Evolutionary conservation across 2,329 filamentous ascomycete genomes (phyloP).

Genomic region (Triangularia setosa): DNA sequence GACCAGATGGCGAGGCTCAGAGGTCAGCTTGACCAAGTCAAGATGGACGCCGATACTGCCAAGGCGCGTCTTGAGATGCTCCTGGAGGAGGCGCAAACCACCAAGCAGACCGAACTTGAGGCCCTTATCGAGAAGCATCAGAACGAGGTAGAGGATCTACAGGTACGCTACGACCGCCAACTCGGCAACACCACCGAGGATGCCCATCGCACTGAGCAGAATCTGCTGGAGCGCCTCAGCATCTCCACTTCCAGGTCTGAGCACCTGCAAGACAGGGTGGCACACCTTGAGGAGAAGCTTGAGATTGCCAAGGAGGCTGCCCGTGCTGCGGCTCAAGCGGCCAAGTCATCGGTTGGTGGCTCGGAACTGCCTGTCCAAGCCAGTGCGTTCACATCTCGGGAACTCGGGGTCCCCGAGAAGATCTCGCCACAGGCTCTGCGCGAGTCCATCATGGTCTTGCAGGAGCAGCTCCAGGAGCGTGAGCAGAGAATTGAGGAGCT

Average conservation of each 20-base stretch:
- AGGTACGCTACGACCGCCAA: constrained; percentile 69
- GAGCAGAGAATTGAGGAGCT: constrained; percentile 86
- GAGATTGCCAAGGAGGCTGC: constrained; percentile 87
- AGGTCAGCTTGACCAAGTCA: constrained; percentile 71
- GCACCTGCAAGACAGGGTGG: constrained; percentile 79
- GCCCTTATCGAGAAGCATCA: constrained; percentile 56
- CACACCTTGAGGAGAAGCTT: constrained; percentile 84
- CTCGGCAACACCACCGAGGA: constrained; percentile 75
- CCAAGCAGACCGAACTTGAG: constrained; percentile 55
- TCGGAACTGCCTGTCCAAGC: constrained; percentile 31
- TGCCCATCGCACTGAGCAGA: constrained; percentile 72
- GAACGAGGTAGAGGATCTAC: constrained; percentile 69
- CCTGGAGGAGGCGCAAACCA: constrained; percentile 73
- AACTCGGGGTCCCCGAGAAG: constrained; percentile 65
- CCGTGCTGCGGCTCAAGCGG: constrained; percentile 74
- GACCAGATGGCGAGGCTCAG: constrained; percentile 70
- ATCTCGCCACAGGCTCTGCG: constrained; percentile 91
- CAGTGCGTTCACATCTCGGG: constrained; percentile 36
- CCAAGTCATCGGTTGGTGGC: constrained; percentile 48
- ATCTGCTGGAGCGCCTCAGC: constrained; percentile 74
- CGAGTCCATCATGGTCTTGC: constrained; percentile 92
- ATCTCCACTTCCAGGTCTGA: constrained; percentile 81
- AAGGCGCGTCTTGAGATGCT: constrained; percentile 80
- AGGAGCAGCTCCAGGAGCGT: constrained; percentile 93
- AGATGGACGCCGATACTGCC: constrained; percentile 73